Percentiles rank a stretch among this genome's conserved stretches.
Evolutionary conservation across 2,329 filamentous ascomycete genomes (phyloP).

Genomic region (Colletotrichum theobromicola): DNA sequence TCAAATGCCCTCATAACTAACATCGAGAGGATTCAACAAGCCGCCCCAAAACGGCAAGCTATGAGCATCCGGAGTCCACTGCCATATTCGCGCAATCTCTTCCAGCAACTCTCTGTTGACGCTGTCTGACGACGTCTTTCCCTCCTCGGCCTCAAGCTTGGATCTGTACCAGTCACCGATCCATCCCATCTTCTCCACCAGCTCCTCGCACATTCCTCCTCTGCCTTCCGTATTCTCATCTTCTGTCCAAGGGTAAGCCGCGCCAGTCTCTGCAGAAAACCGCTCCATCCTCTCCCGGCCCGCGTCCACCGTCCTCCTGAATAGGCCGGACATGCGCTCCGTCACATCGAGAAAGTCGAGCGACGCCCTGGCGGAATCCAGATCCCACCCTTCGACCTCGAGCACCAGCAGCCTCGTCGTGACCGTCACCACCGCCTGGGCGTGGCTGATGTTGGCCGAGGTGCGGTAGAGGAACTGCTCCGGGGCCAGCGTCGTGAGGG

Average conservation of each 20-base stretch:
- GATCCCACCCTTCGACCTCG: conserved; percentile 22
- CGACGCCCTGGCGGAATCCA: conserved; percentile 7
- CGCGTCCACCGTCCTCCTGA: background rate
- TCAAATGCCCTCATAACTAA: background rate
- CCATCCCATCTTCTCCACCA: conserved; percentile 3
- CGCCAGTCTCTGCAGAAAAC: background rate
- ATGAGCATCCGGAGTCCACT: background rate
- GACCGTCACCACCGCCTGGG: conserved; percentile 1
- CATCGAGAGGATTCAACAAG: background rate
- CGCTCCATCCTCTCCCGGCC: background rate
- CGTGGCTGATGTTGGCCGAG: background rate
- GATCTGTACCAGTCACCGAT: background rate
- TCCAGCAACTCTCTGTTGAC: conserved; percentile 4
- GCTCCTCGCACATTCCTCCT: background rate
- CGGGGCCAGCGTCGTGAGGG: conserved; percentile 32
- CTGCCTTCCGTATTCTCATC: background rate
- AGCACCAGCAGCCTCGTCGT: conserved; percentile 21
- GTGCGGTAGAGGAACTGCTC: conserved; percentile 12
- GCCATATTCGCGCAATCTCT: background rate
- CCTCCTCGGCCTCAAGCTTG: background rate
- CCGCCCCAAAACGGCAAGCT: background rate
- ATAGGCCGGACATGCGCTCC: background rate
- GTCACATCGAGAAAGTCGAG: conserved; percentile 18
- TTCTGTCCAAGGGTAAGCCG: background rate
- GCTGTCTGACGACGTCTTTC: background rate